Evolutionary conservation across 1,284 basidiomycete genomes (phyloP).

Genomic region (Heterobasidion parviporum): DNA sequence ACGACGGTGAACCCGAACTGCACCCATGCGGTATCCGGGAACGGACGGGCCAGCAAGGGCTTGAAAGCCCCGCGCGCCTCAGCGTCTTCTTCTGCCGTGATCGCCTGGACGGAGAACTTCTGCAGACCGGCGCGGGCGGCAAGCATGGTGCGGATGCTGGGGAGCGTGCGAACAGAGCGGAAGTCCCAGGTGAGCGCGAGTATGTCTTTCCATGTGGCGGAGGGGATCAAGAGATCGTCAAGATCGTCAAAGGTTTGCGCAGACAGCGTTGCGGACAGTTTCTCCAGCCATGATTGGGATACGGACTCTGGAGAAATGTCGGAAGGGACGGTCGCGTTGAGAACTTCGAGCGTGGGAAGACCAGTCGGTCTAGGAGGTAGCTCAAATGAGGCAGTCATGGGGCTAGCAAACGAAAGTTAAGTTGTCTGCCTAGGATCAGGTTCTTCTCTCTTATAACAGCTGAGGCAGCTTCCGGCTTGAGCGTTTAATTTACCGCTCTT

Average conservation of each 20-base stretch:
- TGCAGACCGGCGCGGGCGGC: conserved; percentile 32
- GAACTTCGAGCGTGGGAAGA: neutral
- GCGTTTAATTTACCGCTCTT: no score
- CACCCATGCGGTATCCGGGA: conserved; percentile 53
- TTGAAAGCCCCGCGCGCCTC: conserved; percentile 20
- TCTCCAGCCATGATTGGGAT: neutral
- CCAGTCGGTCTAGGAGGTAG: neutral
- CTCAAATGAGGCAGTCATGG: neutral
- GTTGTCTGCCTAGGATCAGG: neutral
- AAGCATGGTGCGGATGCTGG: conserved; percentile 35
- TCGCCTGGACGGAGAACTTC: conserved; percentile 25
- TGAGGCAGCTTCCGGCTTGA: no score
- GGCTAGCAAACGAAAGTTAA: neutral
- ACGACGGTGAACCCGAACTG: conserved; percentile 49
- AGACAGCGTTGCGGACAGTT: neutral
- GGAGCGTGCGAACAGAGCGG: conserved; percentile 44
- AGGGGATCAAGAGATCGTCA: neutral
- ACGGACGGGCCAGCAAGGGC: conserved; percentile 32
- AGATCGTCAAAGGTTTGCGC: neutral
- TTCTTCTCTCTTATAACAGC: neutral
- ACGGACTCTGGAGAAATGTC: neutral
- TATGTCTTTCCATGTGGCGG: conserved; percentile 46
- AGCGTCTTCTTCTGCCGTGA: neutral
- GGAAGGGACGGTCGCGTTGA: neutral
- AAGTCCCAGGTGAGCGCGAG: conserved; percentile 60